Percentiles rank a stretch among this genome's conserved stretches.
Evolutionary conservation across 2,329 filamentous ascomycete species (phyloP).

Genomic region (Chaetomiaceae sp.): DNA sequence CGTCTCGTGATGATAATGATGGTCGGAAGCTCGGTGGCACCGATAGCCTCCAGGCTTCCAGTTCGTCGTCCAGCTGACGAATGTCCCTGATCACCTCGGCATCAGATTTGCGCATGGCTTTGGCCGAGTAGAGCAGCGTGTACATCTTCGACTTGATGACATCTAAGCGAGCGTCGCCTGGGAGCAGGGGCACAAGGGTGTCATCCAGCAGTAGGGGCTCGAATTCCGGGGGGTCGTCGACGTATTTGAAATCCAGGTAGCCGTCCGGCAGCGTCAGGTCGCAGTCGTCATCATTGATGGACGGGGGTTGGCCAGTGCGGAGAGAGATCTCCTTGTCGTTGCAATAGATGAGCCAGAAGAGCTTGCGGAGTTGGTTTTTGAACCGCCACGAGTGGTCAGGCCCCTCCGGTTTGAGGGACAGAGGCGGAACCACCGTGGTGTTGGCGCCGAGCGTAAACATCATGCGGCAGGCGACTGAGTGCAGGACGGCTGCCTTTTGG

Average conservation of each 20-base stretch:
- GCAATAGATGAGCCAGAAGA: slow-evolving; percentile 53
- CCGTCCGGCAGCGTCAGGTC: slow-evolving; percentile 45
- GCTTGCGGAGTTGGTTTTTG: slow-evolving; percentile 33
- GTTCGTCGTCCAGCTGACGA: slow-evolving; percentile 51
- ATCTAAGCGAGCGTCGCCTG: slow-evolving; percentile 44
- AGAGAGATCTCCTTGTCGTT: slow-evolving; percentile 54
- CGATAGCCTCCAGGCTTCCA: slow-evolving; percentile 50
- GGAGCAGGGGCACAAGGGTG: slow-evolving; percentile 33
- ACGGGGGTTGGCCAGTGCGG: slow-evolving; percentile 48
- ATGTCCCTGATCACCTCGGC: slow-evolving; percentile 51
- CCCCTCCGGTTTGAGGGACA: neutral
- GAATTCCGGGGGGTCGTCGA: slow-evolving; percentile 11
- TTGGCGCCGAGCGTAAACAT: slow-evolving; percentile 48
- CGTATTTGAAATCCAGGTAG: slow-evolving; percentile 33
- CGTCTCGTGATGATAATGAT: slow-evolving; percentile 38
- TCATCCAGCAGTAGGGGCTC: slow-evolving; percentile 21
- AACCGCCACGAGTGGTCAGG: slow-evolving; percentile 25
- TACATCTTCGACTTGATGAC: slow-evolving; percentile 49
- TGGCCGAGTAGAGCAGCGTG: slow-evolving; percentile 45
- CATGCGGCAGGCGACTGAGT: slow-evolving; percentile 42
- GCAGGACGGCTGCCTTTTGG: slow-evolving; percentile 41
- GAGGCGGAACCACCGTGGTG: slow-evolving; percentile 21
- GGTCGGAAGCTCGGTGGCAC: slow-evolving; percentile 43
- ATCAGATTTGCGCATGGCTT: slow-evolving; percentile 45
- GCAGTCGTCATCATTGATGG: slow-evolving; percentile 47